Percentiles rank a stretch among this genome's conserved stretches.
These are phyloP conservation scores for Lizanozyma gosingica DNA, from an alignment of 1,139 yeast genomes.

Conservation along the genomic window DNA sequence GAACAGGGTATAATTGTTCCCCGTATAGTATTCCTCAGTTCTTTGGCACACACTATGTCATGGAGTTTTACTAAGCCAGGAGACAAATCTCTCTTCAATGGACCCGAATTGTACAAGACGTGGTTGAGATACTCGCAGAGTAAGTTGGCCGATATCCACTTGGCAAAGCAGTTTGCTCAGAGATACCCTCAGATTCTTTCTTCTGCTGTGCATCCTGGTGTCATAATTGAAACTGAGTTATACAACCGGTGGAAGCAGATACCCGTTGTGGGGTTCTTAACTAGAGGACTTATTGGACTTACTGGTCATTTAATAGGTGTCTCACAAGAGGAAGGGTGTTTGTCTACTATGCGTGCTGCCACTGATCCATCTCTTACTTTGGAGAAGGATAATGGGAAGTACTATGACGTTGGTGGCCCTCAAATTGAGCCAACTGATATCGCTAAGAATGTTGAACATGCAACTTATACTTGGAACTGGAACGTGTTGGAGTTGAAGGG, in stretches of 20 bases:
- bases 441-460: conserved; percentile 16
- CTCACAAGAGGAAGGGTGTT: conserved; percentile 25
- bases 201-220: conserved; percentile 33
- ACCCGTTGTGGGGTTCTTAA: conserved; percentile 17
- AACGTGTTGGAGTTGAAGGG: conserved; percentile 16
- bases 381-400: conserved; percentile 23
- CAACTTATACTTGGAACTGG: conserved; percentile 24
- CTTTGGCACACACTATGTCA: conserved; percentile 25
- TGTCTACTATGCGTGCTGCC: conserved; percentile 26
- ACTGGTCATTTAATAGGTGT: conserved; percentile 17
- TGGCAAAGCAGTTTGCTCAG: conserved; percentile 18
- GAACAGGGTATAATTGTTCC: conserved; percentile 15
- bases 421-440: conserved; percentile 16
- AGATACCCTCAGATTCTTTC: conserved; percentile 24
- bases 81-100: conserved; percentile 13
- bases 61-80: conserved; percentile 17
- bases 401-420: conserved; percentile 27
- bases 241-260: conserved; percentile 23
- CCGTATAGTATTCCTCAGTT: conserved; percentile 25
- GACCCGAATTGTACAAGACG: conserved; percentile 18
- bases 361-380: conserved; percentile 20
- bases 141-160: conserved; percentile 26
- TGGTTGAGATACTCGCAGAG: conserved; percentile 31
- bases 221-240: conserved; percentile 27
- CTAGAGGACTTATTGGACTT: conserved; percentile 11